Conservation (phyloP, 306 rosid species). For the Quercus parvula region DNA sequence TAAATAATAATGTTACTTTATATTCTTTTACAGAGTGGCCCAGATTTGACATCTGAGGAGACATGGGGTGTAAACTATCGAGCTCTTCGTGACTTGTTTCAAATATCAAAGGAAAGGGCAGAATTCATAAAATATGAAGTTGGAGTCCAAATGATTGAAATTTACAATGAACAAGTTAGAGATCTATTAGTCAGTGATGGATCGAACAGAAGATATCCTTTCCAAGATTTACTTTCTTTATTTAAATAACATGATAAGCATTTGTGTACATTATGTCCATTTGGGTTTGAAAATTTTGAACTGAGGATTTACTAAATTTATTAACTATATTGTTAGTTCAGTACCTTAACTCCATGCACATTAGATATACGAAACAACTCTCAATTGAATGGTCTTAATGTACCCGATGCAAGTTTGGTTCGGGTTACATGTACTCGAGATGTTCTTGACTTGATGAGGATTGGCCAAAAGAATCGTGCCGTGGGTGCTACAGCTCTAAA, state of each 20-base stretch:
- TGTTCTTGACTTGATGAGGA: constrained; percentile 83
- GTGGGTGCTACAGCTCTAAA: constrained; percentile 96
- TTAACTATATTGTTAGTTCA: constrained; percentile 1
- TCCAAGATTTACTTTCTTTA: constrained; percentile 7
- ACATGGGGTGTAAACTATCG: constrained; percentile 98
- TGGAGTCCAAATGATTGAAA: constrained; percentile 95
- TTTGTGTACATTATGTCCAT: not conserved
- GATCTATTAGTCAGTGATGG: constrained; percentile 89
- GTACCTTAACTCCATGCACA: constrained; percentile 63
- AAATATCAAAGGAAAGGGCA: constrained; percentile 70
- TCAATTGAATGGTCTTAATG: constrained; percentile 91
- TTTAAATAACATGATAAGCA: not conserved
- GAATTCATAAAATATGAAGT: constrained; percentile 79
- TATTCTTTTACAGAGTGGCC: constrained; percentile 66
- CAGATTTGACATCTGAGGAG: constrained; percentile 76
- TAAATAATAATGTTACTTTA: constrained; percentile 17
- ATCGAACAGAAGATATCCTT: constrained; percentile 95
- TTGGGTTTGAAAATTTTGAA: not conserved
- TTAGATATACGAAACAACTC: constrained; percentile 95
- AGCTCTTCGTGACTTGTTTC: constrained; percentile 85
- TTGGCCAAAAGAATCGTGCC: constrained; percentile 88
- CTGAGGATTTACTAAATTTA: constrained; percentile 8
- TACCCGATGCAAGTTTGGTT: constrained; percentile 91
- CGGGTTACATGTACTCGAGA: constrained; percentile 83
- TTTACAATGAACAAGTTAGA: constrained; percentile 97